These are phyloP conservation scores for Lachnellula arida DNA, from an alignment of 2,329 filamentous ascomycete species.

Conservation along the genomic window DNA sequence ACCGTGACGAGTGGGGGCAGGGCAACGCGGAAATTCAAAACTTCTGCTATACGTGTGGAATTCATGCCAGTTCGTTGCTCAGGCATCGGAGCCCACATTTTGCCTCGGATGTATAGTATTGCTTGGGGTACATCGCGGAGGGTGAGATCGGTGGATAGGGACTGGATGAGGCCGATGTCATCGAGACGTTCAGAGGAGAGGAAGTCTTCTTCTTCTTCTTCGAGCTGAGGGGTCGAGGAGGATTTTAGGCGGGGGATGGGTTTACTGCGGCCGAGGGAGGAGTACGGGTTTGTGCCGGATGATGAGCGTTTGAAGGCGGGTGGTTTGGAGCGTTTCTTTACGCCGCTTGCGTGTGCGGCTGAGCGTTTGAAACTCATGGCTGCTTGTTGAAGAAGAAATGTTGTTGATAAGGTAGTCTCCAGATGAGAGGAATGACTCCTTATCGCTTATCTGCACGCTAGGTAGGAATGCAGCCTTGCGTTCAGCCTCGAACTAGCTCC, in stretches of 20 bases:
- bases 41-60: conserved; percentile 56
- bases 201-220: conserved; percentile 33
- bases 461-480: background rate
- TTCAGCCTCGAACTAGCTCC: conserved; percentile 2
- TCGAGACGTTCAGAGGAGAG: conserved; percentile 47
- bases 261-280: conserved; percentile 28
- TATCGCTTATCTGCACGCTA: background rate
- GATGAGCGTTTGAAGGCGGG: conserved; percentile 26
- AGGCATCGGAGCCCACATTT: conserved; percentile 63
- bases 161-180: conserved; percentile 53
- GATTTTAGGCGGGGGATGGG: conserved; percentile 17
- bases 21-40: conserved; percentile 54
- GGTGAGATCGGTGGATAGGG: conserved; percentile 50
- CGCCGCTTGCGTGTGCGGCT: conserved; percentile 29
- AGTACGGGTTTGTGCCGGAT: conserved; percentile 24
- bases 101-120: conserved; percentile 54
- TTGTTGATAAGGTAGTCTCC: background rate
- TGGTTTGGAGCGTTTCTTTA: conserved; percentile 28
- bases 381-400: background rate
- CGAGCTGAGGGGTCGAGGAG: conserved; percentile 4
- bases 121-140: conserved; percentile 61
- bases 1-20: conserved; percentile 62
- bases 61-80: conserved; percentile 54
- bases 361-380: conserved; percentile 29
- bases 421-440: background rate